Percentiles rank a stretch among this genome's conserved stretches.
phyloP scores from a whole-genome alignment of 352 stramenopile species.

The Phytophthora pistaciae region DNA sequence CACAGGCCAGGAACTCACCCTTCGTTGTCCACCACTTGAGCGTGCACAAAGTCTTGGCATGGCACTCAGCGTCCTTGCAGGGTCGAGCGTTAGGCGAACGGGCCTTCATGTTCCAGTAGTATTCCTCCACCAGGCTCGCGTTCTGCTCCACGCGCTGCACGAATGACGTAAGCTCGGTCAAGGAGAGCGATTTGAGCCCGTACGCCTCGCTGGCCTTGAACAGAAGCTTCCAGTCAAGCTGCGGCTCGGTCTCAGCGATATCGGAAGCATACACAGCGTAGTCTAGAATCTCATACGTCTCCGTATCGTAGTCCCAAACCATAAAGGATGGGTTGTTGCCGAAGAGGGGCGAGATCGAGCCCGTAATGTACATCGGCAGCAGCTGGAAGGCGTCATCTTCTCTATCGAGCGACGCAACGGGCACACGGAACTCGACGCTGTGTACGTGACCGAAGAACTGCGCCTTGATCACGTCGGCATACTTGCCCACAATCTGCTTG shows the following conservation, averaged over 20 bases:
- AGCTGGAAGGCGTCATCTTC: constrained; percentile 39
- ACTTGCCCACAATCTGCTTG: constrained; percentile 78
- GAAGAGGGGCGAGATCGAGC: constrained; percentile 92
- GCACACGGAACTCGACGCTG: constrained; percentile 91
- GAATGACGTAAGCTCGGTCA: constrained; percentile 49
- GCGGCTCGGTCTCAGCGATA: constrained; percentile 58
- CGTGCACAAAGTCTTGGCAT: constrained; percentile 77
- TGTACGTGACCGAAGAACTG: constrained; percentile 96
- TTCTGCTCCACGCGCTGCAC: constrained; percentile 61
- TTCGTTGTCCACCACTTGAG: constrained; percentile 89
- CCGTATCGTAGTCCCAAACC: constrained; percentile 81
- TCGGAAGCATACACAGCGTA: constrained; percentile 83
- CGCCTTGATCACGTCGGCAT: constrained; percentile 80
- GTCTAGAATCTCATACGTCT: constrained; percentile 83
- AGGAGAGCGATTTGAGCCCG: constrained; percentile 59
- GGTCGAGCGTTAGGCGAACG: constrained; percentile 56
- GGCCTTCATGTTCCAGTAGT: constrained; percentile 90
- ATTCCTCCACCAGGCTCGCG: constrained; percentile 62
- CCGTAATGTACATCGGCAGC: constrained; percentile 85
- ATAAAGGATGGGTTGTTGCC: constrained; percentile 94
- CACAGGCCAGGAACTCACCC: constrained; percentile 72
- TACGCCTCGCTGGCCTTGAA: constrained; percentile 73
- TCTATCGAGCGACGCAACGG: constrained; percentile 36
- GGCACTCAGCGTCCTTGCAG: constrained; percentile 57
- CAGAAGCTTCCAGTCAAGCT: constrained; percentile 69